Conservation (phyloP, 257 asterid species). For the Linaria vulgaris region DNA sequence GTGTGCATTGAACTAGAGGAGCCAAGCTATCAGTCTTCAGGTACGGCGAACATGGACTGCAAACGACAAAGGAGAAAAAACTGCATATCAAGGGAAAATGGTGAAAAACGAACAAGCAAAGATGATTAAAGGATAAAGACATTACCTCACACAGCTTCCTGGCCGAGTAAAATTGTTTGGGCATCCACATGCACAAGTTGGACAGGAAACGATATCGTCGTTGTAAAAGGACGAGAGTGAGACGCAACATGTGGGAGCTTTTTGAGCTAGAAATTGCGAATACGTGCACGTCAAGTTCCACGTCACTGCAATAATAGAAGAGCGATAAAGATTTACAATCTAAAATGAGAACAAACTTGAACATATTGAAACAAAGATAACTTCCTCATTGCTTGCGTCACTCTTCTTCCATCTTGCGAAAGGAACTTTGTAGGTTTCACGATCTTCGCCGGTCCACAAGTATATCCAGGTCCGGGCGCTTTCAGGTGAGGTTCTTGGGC, state of each 20-base stretch:
- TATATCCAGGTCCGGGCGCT: constrained; percentile 87
- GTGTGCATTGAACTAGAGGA: constrained; percentile 82
- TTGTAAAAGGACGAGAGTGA: constrained; percentile 54
- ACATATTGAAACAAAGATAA: constrained; percentile 3
- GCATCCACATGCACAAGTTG: constrained; percentile 54
- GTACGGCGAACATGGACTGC: constrained; percentile 69
- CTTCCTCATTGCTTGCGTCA: constrained; percentile 91
- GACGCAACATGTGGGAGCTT: constrained; percentile 50
- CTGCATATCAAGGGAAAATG: too few relatives aligned
- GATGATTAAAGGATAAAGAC: neutral
- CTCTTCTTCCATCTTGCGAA: constrained; percentile 64
- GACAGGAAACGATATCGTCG: constrained; percentile 52
- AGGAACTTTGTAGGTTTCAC: constrained; percentile 66
- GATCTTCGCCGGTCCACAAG: constrained; percentile 81
- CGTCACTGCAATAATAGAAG: constrained; percentile 53
- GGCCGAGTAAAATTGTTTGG: constrained; percentile 46
- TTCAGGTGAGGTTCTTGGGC: constrained; percentile 75
- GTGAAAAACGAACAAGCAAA: too few relatives aligned
- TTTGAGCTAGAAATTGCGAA: constrained; percentile 54
- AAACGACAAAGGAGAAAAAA: neutral
- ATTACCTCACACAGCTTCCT: constrained; percentile 52
- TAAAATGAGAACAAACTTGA: neutral
- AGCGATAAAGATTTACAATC: constrained; percentile 22
- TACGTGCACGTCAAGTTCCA: constrained; percentile 61
- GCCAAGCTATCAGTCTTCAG: constrained; percentile 46